Percentiles rank a stretch among this genome's conserved stretches.
phyloP scores from a whole-genome alignment of 2,329 filamentous ascomycete species.

The Xylariaceae sp. region DNA sequence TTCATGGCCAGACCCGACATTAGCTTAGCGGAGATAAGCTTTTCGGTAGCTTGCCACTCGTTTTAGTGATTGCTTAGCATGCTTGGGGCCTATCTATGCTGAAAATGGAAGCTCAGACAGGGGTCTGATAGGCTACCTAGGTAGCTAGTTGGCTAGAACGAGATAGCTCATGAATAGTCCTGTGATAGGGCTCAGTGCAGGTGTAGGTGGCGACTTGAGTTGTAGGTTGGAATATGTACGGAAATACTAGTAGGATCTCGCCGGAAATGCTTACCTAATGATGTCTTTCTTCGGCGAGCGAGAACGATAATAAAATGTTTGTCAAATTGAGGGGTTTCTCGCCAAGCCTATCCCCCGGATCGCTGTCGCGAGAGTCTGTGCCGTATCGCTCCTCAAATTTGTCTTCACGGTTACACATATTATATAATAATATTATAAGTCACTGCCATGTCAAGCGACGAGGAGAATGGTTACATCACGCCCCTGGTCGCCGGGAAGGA shows the following conservation, averaged over 20 bases:
- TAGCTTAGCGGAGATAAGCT: conserved; percentile 19
- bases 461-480: conserved; percentile 5
- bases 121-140: no score
- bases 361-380: not conserved
- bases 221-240: no score
- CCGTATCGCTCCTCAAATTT: not conserved
- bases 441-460: conserved; percentile 18
- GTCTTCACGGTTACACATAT: not conserved
- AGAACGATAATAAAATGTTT: no score
- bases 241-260: no score
- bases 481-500: conserved; percentile 6
- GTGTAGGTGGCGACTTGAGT: no score
- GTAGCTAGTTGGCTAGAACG: no score
- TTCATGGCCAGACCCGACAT: not conserved
- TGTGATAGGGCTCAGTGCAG: no score
- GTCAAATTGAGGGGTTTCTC: not conserved
- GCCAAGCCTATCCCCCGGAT: not conserved
- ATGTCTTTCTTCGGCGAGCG: no score
- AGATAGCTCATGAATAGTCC: no score
- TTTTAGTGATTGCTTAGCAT: not conserved
- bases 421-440: not conserved
- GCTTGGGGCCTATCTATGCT: not conserved
- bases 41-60: not conserved
- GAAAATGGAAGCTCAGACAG: not conserved
- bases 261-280: no score